These are phyloP conservation scores for Mycena sanguinolenta DNA, from an alignment of 768 basidiomycete species.

Conservation along the genomic window DNA sequence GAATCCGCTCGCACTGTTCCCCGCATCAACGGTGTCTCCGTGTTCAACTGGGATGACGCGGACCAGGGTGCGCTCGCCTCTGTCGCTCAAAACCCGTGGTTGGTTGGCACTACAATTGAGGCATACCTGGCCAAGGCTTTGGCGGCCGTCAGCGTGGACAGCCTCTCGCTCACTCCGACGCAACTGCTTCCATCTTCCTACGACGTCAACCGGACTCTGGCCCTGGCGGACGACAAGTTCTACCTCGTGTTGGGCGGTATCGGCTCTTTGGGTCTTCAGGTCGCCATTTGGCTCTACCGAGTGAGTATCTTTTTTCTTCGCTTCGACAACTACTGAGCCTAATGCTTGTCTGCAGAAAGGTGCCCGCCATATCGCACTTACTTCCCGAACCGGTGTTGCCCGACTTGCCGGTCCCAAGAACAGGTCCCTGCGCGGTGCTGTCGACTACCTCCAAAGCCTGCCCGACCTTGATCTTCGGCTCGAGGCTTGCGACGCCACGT, in stretches of 20 bases:
- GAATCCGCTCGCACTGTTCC: slow-evolving; percentile 5
- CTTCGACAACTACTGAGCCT: neutral
- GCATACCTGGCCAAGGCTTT: neutral
- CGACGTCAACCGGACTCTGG: neutral
- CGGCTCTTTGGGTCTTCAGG: slow-evolving; percentile 52
- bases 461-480: slow-evolving; percentile 48
- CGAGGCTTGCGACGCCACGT: slow-evolving; percentile 48
- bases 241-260: slow-evolving; percentile 47
- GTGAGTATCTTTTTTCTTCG: slow-evolving; percentile 39
- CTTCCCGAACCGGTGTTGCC: slow-evolving; percentile 51
- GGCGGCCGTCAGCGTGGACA: neutral
- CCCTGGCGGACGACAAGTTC: neutral
- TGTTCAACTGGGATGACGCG: slow-evolving; percentile 22
- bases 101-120: neutral
- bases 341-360: slow-evolving; percentile 46
- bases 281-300: slow-evolving; percentile 58
- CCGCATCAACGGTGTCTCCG: neutral
- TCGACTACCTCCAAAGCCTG: slow-evolving; percentile 45
- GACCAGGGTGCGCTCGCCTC: slow-evolving; percentile 12
- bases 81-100: neutral
- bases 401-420: slow-evolving; percentile 25
- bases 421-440: neutral
- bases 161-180: neutral
- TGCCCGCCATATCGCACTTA: slow-evolving; percentile 51
- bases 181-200: neutral